These are phyloP conservation scores for Termitomyces sp. DNA, from an alignment of 768 basidiomycete species.

Conservation along the genomic window DNA sequence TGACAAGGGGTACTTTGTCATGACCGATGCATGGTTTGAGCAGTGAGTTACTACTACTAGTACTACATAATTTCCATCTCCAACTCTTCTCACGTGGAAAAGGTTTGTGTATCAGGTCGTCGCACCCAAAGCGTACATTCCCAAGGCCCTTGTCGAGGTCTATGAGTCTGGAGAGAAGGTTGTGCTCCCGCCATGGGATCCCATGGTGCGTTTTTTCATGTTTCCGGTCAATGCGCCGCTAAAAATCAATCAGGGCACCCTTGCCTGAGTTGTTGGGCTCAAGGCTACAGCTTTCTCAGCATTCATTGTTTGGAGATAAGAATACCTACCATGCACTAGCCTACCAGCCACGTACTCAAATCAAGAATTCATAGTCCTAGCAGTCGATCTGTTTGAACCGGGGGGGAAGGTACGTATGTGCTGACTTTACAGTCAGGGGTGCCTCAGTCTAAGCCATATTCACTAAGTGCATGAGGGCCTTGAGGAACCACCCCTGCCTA, in stretches of 20 bases:
- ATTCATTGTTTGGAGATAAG: background rate
- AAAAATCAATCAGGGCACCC: background rate
- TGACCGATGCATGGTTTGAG: slow-evolving; percentile 91
- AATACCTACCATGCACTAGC: background rate
- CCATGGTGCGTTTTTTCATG: slow-evolving; percentile 50
- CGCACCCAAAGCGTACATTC: slow-evolving; percentile 72
- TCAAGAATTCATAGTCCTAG: too few species aligned
- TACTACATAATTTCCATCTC: background rate
- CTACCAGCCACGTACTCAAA: too few species aligned
- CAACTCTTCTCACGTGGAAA: background rate
- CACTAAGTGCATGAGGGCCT: too few species aligned
- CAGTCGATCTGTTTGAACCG: too few species aligned
- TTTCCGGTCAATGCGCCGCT: background rate
- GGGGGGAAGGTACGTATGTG: too few species aligned
- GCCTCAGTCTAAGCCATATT: too few species aligned
- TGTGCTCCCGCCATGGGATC: slow-evolving; percentile 89
- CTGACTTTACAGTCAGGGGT: too few species aligned
- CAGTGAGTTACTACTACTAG: slow-evolving; percentile 67
- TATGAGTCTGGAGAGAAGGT: slow-evolving; percentile 60
- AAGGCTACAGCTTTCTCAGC: background rate
- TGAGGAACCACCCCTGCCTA: too few species aligned
- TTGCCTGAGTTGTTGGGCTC: background rate
- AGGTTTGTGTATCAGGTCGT: slow-evolving; percentile 94
- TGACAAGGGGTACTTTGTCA: slow-evolving; percentile 85
- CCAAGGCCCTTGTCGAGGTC: slow-evolving; percentile 76